A percentile compares a stretch with the other conserved stretches of the same genome.
phyloP scores from a whole-genome alignment of 2,329 filamentous ascomycete genomes.

The Alternaria triticimaculans region DNA sequence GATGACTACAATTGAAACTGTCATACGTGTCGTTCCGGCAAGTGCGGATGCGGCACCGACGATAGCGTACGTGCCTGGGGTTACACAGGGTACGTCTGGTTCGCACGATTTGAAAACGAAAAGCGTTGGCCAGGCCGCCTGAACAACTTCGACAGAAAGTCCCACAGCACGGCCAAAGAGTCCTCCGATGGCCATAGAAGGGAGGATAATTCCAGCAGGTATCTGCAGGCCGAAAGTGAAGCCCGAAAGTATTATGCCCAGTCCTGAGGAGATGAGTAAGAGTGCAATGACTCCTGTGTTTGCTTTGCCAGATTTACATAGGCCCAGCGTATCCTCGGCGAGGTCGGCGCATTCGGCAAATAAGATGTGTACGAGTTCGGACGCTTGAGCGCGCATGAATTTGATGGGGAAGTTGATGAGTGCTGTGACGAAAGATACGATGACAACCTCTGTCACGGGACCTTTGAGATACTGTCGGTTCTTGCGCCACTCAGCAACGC shows the following conservation, averaged over 20 bases:
- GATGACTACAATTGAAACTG: slow-evolving; percentile 97
- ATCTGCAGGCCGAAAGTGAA: slow-evolving; percentile 94
- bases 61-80: slow-evolving; percentile 94
- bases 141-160: slow-evolving; percentile 87
- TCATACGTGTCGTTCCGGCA: slow-evolving; percentile 92
- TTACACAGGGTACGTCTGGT: slow-evolving; percentile 86
- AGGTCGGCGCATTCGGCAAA: slow-evolving; percentile 89
- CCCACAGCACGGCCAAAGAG: slow-evolving; percentile 88
- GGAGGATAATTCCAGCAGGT: slow-evolving; percentile 92
- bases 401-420: slow-evolving; percentile 94
- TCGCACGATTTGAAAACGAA: slow-evolving; percentile 82
- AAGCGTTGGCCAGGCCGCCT: slow-evolving; percentile 76
- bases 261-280: slow-evolving; percentile 78
- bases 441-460: slow-evolving; percentile 79
- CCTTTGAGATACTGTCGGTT: slow-evolving; percentile 68
- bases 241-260: slow-evolving; percentile 84
- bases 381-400: slow-evolving; percentile 92
- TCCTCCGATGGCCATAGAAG: slow-evolving; percentile 94
- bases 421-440: slow-evolving; percentile 82
- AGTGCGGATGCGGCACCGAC: slow-evolving; percentile 95
- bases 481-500: slow-evolving; percentile 80
- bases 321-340: slow-evolving; percentile 83
- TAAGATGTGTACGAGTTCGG: slow-evolving; percentile 87
- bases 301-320: slow-evolving; percentile 86
- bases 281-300: slow-evolving; percentile 83